A percentile compares a stretch with the other conserved stretches of the same genome.
Evolutionary conservation across 192 early-diverging fungal species (phyloP).

Genomic region (Tieghemiomyces parasiticus): DNA sequence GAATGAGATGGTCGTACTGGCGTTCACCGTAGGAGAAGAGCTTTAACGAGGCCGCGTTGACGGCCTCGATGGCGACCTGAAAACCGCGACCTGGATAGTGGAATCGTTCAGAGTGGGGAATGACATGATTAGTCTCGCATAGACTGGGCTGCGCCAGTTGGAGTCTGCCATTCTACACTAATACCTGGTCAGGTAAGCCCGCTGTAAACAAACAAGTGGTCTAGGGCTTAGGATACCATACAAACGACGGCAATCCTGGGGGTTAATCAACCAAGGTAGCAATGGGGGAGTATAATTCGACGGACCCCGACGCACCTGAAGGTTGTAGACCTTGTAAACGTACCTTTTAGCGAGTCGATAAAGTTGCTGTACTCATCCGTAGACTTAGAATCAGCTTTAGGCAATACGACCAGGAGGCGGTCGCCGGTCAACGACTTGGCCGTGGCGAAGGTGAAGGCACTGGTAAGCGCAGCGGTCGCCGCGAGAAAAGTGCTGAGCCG

Average conservation of each 20-base stretch:
- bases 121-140: not conserved
- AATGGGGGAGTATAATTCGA: constrained; percentile 5
- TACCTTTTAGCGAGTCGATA: constrained; percentile 41
- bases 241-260: constrained; percentile 15
- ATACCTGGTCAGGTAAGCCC: not conserved
- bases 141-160: not conserved
- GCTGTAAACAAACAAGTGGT: not conserved
- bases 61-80: constrained; percentile 30
- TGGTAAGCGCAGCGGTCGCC: too few species aligned
- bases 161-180: not conserved
- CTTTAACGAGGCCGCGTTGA: constrained; percentile 35
- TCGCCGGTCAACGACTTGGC: constrained; percentile 49
- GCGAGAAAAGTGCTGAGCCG: too few species aligned
- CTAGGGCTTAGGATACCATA: constrained; percentile 4
- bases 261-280: constrained; percentile 9
- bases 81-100: constrained; percentile 26
- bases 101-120: not conserved
- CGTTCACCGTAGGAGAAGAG: constrained; percentile 38
- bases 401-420: constrained; percentile 53
- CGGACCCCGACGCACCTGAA: not conserved
- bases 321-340: not conserved
- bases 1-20: constrained; percentile 63
- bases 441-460: too few species aligned
- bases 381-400: constrained; percentile 25
- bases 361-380: constrained; percentile 34